Base-by-base conservation (phyloP, 78 protist genomes). In the Dictyostelium discoideum region DNA sequence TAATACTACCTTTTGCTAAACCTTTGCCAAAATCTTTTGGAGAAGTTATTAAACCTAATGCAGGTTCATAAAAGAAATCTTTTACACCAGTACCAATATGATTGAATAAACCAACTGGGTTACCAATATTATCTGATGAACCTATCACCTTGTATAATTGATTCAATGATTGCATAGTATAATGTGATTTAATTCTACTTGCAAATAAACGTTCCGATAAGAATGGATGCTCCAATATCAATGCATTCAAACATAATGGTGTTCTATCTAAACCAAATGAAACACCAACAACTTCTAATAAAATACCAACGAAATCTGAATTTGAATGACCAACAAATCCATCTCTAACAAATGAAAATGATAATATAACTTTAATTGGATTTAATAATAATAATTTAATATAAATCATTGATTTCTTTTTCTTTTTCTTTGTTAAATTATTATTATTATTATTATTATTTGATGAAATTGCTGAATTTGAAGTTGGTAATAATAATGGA, bases 21-120 rank as follows among this genome's bases (percentile, higher is more conserved):
- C 98, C 99, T 60, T 63, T 65, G 0, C 90, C 93, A 85, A 98
- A 98, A 46, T 79, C 98, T 22, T 85, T 78, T 7, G 99, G 98
- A 37, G 93, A 46, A 2, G 84, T 39, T 2, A 92, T 86, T 40
- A 98, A 16, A 1, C 99, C 98, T 20, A 93, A 22, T 32, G 97
- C 97, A 4, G 99, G 99, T 78, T 98, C 99, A 87, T 90, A 97
- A 93, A 98, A 97, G 44, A 98, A 87, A 84, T 97, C 99, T 44
- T 63, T 69, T 24, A 98, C 63, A 85, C 99, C 99, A 14, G 94
- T 94, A 72, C 93, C 63, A 44, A 98, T 24, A 63, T 92, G 97
- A 73, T 84, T 60, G 42, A 98, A 67, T 39, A 97, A 85, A 44
- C 98, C 98, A n/a, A 96, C 98, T 13, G 98, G 98, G 44, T 97